Conservation (phyloP, 2,329 filamentous ascomycete species). For the Ilyonectria destructans region DNA sequence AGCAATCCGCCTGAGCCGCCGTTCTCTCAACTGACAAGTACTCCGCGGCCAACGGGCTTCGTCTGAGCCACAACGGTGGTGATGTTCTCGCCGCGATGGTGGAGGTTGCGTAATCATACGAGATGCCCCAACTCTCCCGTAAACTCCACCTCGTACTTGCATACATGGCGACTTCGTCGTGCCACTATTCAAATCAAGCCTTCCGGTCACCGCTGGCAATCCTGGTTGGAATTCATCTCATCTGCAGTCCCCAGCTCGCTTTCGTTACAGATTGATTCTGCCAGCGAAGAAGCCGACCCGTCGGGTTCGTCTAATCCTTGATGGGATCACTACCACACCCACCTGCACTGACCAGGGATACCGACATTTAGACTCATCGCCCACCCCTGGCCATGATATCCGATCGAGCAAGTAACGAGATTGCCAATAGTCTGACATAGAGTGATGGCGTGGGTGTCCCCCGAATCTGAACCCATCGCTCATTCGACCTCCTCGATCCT, state of each 20-base stretch:
- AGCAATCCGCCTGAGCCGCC: neutral
- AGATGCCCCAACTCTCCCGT: slow-evolving; percentile 5
- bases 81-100: neutral
- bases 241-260: slow-evolving; percentile 22
- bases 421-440: slow-evolving; percentile 44
- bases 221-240: slow-evolving; percentile 26
- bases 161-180: slow-evolving; percentile 3
- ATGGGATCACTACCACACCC: slow-evolving; percentile 38
- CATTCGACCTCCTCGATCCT: slow-evolving; percentile 76
- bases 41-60: neutral
- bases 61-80: slow-evolving; percentile 12
- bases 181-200: slow-evolving; percentile 13
- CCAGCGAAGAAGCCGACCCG: slow-evolving; percentile 17
- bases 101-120: slow-evolving; percentile 22
- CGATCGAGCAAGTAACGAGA: slow-evolving; percentile 44
- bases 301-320: slow-evolving; percentile 25
- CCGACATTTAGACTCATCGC: slow-evolving; percentile 24
- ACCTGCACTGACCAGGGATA: slow-evolving; percentile 32
- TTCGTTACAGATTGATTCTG: slow-evolving; percentile 28
- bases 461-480: slow-evolving; percentile 44
- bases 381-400: slow-evolving; percentile 37
- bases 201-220: slow-evolving; percentile 14
- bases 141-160: slow-evolving; percentile 4
- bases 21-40: slow-evolving; percentile 1
- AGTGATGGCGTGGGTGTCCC: slow-evolving; percentile 35